Base-by-base conservation (phyloP, 306 rosid genomes). In the Cicer cuneatum region DNA sequence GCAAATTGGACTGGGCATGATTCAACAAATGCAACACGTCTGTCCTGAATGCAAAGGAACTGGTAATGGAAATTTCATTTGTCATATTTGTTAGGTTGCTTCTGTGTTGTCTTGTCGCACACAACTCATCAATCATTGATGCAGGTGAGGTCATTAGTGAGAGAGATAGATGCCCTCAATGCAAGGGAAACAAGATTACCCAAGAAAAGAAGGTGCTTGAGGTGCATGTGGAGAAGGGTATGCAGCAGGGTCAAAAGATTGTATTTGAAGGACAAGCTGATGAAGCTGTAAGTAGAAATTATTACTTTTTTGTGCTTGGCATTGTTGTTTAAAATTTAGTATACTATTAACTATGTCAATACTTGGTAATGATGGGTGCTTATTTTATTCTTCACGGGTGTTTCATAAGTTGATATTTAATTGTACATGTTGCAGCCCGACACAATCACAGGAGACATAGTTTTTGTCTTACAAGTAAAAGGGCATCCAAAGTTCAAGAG, bases 121-220 rank as follows among this genome's bases (percentile, higher is more conserved):
- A 24, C 3, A 33, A n/a, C 73, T 71, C 72, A 57, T 76, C 15
- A 45, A 37, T 80, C 43, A 42, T 61, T 71, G 9, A 35, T 77
- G 72, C 78, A 89, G 96, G 96, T 69, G 96, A 90, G 87, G 80
- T 79, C 69, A 90, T 90, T 62, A 86, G 80, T 7, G 93, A 91
- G 57, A 89, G 84, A 77, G 97, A 91, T 87, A 85, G 70, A 81
- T 91, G 93, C 80, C 83, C 80, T 54, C 92, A 60, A 37, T 91
- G 97, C 88, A 91, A 89, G 69, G 93, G 86, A 19, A 84, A 69
- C 67, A 91, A 89, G 80, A 74, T 89, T 71, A 47, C 63, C 18
- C 89, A 85, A 65, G 93, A 89, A 82, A 89, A 87, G 90, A 91
- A 84, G 86, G 92, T 87, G 68, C 74, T 87, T 72, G 90, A 87